A percentile compares a stretch with the other conserved stretches of the same genome.
phyloP scores from a whole-genome alignment of 2,329 filamentous ascomycete genomes.

The Paracamarosporium sp. region DNA sequence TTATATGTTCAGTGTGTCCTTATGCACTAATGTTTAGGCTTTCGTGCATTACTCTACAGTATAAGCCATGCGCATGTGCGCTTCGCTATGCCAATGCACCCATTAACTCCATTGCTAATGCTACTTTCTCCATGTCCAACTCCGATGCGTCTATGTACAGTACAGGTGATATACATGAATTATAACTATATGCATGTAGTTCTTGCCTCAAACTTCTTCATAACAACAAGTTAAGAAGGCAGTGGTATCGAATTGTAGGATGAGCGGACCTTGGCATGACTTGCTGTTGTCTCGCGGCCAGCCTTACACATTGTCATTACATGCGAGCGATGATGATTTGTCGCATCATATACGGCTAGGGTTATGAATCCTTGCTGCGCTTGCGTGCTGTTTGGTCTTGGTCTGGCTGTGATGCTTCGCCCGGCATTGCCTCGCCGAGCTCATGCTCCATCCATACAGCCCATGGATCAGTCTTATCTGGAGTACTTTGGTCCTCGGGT shows the following conservation, averaged over 20 bases:
- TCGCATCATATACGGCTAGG: neutral
- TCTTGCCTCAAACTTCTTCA: neutral
- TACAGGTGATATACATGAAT: neutral
- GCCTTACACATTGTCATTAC: neutral
- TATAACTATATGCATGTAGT: neutral
- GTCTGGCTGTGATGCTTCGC: neutral
- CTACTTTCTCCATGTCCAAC: neutral
- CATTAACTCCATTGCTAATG: neutral
- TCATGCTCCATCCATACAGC: conserved; percentile 37
- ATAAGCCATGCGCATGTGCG: neutral
- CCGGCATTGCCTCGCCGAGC: conserved; percentile 23
- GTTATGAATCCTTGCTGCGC: neutral
- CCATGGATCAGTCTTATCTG: conserved; percentile 28
- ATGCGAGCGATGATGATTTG: no score
- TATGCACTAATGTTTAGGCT: neutral
- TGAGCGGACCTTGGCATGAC: neutral
- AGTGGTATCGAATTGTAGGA: neutral
- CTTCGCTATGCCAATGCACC: neutral
- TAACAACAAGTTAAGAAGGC: neutral
- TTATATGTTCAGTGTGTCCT: neutral
- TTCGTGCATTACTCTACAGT: neutral
- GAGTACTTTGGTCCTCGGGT: neutral
- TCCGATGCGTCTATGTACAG: neutral
- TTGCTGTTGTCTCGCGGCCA: no score
- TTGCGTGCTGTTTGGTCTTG: neutral